A percentile compares a stretch with the other conserved stretches of the same genome.
Evolutionary conservation across 1,284 basidiomycete genomes (phyloP).

Genomic region (Trametes sp.): DNA sequence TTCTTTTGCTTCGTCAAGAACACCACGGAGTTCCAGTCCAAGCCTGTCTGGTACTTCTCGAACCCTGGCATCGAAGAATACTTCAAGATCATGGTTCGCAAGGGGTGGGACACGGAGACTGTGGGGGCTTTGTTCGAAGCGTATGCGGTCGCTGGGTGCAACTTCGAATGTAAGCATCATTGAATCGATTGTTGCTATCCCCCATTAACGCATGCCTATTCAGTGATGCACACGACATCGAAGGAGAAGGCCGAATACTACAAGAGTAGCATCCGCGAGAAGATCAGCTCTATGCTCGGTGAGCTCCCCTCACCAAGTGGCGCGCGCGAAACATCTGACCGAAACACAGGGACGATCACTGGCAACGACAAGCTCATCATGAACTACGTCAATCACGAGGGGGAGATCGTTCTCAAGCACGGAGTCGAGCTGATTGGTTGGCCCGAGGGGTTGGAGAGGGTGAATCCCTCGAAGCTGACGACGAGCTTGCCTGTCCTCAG

Average conservation of each 20-base stretch:
- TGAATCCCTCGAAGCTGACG: slow-evolving; percentile 5
- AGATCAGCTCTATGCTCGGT: slow-evolving; percentile 1
- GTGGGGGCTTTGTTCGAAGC: slow-evolving; percentile 8
- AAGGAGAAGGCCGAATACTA: slow-evolving; percentile 5
- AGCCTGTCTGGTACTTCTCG: slow-evolving; percentile 13
- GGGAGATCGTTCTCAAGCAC: slow-evolving; percentile 9
- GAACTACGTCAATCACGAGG: slow-evolving; percentile 13
- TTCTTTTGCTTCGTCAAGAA: slow-evolving; percentile 19
- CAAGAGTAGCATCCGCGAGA: slow-evolving; percentile 12
- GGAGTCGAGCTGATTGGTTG: slow-evolving; percentile 16
- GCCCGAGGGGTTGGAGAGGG: neutral
- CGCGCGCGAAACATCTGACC: neutral
- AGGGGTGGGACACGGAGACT: slow-evolving; percentile 8
- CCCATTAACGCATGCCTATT: neutral
- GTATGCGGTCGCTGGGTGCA: slow-evolving; percentile 6
- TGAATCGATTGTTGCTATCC: too few species aligned
- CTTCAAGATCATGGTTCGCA: neutral
- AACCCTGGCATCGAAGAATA: neutral
- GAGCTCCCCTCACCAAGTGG: neutral
- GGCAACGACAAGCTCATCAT: slow-evolving; percentile 11
- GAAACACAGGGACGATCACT: slow-evolving; percentile 7
- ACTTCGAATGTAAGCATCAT: neutral
- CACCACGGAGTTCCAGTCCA: slow-evolving; percentile 8
- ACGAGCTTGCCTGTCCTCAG: slow-evolving; percentile 2
- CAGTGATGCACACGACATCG: neutral